These are phyloP conservation scores for Gamarada debralockiae DNA, from an alignment of 495 filamentous ascomycete genomes.

Conservation along the genomic window DNA sequence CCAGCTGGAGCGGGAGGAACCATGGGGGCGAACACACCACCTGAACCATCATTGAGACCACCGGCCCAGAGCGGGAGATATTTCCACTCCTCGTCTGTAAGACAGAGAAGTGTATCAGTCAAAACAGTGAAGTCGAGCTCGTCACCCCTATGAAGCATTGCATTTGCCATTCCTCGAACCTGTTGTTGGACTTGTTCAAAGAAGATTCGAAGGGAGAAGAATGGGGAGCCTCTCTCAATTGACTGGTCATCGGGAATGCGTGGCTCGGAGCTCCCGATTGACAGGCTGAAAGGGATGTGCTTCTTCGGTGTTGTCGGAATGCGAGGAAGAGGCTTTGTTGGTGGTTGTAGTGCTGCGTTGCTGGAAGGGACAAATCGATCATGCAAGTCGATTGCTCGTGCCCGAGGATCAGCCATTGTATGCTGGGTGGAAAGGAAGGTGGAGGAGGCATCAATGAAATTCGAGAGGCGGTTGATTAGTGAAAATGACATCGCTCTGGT, in stretches of 20 bases:
- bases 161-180: neutral
- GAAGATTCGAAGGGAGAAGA: neutral
- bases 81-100: slow-evolving; percentile 45
- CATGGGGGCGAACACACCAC: slow-evolving; percentile 44
- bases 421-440: no score
- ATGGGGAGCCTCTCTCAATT: neutral
- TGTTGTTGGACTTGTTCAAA: neutral
- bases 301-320: no score
- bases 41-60: slow-evolving; percentile 50
- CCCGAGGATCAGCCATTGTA: no score
- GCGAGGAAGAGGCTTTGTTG: no score
- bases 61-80: slow-evolving; percentile 54
- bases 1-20: slow-evolving; percentile 36
- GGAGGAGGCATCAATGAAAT: no score
- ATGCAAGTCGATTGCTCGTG: no score
- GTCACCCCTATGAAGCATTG: neutral
- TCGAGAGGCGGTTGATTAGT: no score
- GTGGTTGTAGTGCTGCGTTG: no score
- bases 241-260: neutral
- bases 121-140: neutral
- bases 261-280: neutral
- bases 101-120: slow-evolving; percentile 39
- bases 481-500: neutral
- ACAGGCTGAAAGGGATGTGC: no score
- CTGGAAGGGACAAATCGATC: no score